These are phyloP conservation scores for Fonsecaea nubica DNA, from an alignment of 2,329 filamentous ascomycete genomes.

Conservation along the genomic window DNA sequence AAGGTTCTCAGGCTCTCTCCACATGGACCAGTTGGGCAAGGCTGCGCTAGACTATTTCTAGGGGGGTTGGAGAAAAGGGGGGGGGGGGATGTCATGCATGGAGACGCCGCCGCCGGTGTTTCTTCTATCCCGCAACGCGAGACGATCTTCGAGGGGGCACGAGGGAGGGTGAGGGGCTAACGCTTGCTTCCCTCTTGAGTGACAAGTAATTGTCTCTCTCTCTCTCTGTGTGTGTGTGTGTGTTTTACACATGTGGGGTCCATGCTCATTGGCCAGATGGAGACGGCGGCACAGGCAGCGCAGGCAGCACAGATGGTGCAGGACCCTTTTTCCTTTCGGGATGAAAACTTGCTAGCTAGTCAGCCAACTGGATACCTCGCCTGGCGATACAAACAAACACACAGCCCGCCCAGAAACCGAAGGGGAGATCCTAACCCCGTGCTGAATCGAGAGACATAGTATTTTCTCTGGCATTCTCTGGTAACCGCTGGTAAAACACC, in stretches of 20 bases:
- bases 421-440: background rate
- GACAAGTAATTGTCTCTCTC: background rate
- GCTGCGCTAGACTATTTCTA: background rate
- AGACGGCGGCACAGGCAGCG: background rate
- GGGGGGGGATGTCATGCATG: background rate
- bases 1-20: background rate
- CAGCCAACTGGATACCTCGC: background rate
- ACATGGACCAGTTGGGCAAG: background rate
- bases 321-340: background rate
- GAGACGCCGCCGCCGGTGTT: background rate
- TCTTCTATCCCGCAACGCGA: constrained; percentile 8
- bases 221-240: no score
- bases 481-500: no score
- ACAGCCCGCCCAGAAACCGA: background rate
- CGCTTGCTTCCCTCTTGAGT: background rate
- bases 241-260: background rate
- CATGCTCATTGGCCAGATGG: background rate
- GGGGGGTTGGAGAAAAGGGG: background rate
- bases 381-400: no score
- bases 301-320: background rate
- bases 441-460: no score
- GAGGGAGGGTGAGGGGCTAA: no score
- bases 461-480: no score
- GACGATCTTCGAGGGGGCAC: no score
- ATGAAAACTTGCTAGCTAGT: background rate